Conservation (phyloP, 768 basidiomycete genomes). For the Artomyces pyxidatus region DNA sequence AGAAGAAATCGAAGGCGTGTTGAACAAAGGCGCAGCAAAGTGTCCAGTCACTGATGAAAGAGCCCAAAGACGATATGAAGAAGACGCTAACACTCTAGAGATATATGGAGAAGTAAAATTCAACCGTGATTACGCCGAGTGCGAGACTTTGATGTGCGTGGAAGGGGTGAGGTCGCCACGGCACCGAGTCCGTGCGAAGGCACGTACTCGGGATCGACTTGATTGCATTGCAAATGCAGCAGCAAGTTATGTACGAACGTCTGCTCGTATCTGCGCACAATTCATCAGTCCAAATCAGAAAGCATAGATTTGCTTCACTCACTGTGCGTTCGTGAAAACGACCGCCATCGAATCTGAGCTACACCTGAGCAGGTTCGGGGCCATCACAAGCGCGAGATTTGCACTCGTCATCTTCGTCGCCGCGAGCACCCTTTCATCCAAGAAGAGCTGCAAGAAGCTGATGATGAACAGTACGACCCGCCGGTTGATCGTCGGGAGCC, state of each 20-base stretch:
- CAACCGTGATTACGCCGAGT: constrained; percentile 30
- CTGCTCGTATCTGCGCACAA: constrained; percentile 65
- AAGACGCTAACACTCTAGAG: neutral
- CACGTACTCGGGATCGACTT: constrained; percentile 68
- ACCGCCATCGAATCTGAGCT: constrained; percentile 81
- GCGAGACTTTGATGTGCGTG: constrained; percentile 48
- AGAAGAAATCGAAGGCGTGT: neutral
- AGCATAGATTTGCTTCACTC: constrained; percentile 26
- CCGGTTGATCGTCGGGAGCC: constrained; percentile 79
- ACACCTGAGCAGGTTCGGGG: constrained; percentile 83
- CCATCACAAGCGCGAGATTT: constrained; percentile 86
- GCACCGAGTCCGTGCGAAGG: constrained; percentile 77
- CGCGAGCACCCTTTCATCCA: constrained; percentile 64
- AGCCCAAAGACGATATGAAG: neutral
- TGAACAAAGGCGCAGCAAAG: neutral
- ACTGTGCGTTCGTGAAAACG: constrained; percentile 91
- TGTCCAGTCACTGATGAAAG: neutral
- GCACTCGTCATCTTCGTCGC: constrained; percentile 86
- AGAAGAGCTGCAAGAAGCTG: constrained; percentile 86
- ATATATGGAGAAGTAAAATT: neutral
- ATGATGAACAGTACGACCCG: constrained; percentile 82
- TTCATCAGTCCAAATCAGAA: constrained; percentile 1
- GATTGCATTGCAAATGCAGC: constrained; percentile 66
- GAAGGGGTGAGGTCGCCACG: constrained; percentile 33
- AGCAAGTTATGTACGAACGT: constrained; percentile 82